Base-by-base conservation (phyloP, 768 basidiomycete species). In the Hebeloma cylindrosporum region DNA sequence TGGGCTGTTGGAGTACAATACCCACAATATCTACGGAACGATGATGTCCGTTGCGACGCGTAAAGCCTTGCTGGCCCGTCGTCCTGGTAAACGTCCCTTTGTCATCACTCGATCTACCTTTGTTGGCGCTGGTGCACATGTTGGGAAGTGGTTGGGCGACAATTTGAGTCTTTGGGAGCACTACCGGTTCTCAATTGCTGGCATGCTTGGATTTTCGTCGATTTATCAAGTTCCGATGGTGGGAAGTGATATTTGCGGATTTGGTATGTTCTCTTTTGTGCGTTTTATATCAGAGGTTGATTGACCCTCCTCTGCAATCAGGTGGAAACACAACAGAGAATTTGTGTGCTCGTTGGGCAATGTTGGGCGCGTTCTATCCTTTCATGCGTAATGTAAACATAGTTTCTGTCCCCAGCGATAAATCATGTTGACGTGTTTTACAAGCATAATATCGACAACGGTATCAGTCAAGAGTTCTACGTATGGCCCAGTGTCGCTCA, bases 91-190 rank as follows among this genome's bases (percentile, higher is more conserved):
- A 28, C 75, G 80, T 1, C 74, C 83, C 3, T 66, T 86, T 25
- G 70, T 86, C 55, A 85, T 86, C 54, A 87, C 85, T 0, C 82
- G 85, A 16, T 85, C 83, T 7, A 86, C 85, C 2, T 86, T 83
- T 50, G 80, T 80, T 1, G 84, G 85, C 27, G 82, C 83, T 2
- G 85, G 85, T 5, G 60, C 62, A 18, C 71, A 76, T 41, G 82
- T 83, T n/a, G 82, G 83, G 10, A 86, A 87, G 60, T 86, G 84
- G 84, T 69, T 86, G 2, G 85, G 84, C 2, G 82, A 85, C 60
- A 85, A 84, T 51, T 48, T 82, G 45, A 78, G 76, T 47, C 45
- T 57, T 1, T 85, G 82, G 82, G 68, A 65, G 0, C 76, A 84
- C 37, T 85, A 85, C 56, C 66, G 75, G 10, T 55, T 61, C 33